phyloP scores from a whole-genome alignment of 768 basidiomycete species.

The Coprinellus aureogranulatus region DNA sequence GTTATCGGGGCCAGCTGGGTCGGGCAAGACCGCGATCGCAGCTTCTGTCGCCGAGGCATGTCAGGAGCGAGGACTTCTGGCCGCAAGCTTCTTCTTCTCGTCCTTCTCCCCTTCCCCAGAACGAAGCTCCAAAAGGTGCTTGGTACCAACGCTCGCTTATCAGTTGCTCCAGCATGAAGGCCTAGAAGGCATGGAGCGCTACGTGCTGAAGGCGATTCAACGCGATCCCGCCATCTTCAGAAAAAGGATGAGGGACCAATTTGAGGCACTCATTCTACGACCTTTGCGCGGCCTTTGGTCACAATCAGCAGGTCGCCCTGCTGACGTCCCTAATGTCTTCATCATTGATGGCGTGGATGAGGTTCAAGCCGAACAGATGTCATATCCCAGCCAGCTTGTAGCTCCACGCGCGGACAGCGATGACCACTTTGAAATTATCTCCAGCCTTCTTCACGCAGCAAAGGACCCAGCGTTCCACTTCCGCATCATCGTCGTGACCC shows the following conservation, averaged over 20 bases:
- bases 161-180: background rate
- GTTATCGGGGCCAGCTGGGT: conserved; percentile 11
- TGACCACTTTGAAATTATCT: background rate
- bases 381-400: background rate
- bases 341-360: conserved; percentile 15
- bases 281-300: background rate
- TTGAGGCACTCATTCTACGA: background rate
- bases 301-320: too few relatives aligned
- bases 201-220: background rate
- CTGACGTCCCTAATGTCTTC: background rate
- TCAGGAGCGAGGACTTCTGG: conserved; percentile 1
- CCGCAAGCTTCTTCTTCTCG: conserved; percentile 15
- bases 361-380: background rate
- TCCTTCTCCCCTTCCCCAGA: background rate
- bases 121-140: background rate
- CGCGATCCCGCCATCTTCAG: conserved; percentile 1
- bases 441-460: background rate
- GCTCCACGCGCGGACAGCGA: background rate
- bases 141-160: conserved; percentile 3
- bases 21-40: conserved; percentile 10
- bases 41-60: conserved; percentile 8
- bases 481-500: conserved; percentile 1
- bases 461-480: background rate
- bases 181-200: background rate
- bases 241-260: background rate